Base-by-base conservation (phyloP, 2,329 filamentous ascomycete species). In the Pseudogymnoascus sp. region DNA sequence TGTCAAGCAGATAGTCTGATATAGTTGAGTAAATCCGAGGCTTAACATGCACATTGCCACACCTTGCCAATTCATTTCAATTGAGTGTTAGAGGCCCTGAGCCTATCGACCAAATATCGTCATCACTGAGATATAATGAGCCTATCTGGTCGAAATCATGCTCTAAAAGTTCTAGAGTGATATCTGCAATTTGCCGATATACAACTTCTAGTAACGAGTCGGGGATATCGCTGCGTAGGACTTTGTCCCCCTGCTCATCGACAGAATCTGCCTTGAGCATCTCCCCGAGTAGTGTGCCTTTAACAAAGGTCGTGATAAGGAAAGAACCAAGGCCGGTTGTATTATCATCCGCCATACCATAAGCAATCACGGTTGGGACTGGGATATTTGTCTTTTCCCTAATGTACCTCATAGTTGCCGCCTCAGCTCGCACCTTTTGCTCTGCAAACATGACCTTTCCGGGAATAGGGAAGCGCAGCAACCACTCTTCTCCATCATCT, bases 211-310 rank as follows among this genome's bases (percentile, higher is more conserved):
- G 28, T 14, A 31, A 43, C n/a, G 46, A 38, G n/a, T 64, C 60
- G 18, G 42, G 46, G 53, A 63, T 63, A 56, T 64, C 61, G 38
- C 16, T 72, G 64, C 77, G 67, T 28, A 78, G 67, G 59, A 75
- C 62, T 46, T 63, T 59, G 12, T 75, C 70, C 18, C 71, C 61
- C 49, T 60, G 53, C 11, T 63, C 46, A 16, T 65, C 63, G 0
- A 18, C 3, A 8, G 38, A 18, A 16, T 16, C 7, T 11, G 7
- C 69, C 69, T 12, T 77, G 69, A 21, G 40, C 2, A 49, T 21
- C 38, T 43, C 62, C 61, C 46, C 62, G 8, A 62, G 36, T 38
- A 46, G 34, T 36, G 46, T 53, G 25, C 60, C 63, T 56, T 61
- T 28, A 18, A 64, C 61, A 63, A 63, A 64, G 16, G 60, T 60